Conservation (phyloP, 768 basidiomycete genomes). For the Filobasidium floriforme region DNA sequence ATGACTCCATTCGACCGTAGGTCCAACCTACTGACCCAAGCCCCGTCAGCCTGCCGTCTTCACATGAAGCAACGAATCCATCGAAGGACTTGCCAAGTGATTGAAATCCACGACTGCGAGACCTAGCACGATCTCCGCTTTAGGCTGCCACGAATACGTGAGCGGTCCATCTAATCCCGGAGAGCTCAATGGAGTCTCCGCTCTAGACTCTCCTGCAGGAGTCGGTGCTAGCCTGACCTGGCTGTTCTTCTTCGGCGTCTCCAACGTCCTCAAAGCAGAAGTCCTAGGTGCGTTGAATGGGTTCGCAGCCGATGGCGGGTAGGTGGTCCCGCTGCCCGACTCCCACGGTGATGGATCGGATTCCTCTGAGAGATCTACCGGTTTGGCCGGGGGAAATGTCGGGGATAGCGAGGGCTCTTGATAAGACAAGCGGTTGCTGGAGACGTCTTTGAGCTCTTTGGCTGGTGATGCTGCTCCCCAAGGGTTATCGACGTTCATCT, state of each 20-base stretch:
- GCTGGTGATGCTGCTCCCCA: neutral
- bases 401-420: neutral
- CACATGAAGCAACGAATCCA: neutral
- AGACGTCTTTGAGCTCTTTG: neutral
- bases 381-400: neutral
- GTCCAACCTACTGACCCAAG: slow-evolving; percentile 61
- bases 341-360: neutral
- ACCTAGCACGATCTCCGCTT: slow-evolving; percentile 63
- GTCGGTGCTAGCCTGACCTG: neutral
- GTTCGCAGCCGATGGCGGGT: neutral
- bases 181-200: neutral
- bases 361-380: neutral
- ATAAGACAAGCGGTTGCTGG: neutral
- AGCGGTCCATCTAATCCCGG: slow-evolving; percentile 4
- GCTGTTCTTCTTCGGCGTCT: slow-evolving; percentile 3
- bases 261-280: neutral
- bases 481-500: neutral
- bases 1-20: slow-evolving; percentile 63
- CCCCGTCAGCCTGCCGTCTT: neutral
- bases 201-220: neutral
- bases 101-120: slow-evolving; percentile 93
- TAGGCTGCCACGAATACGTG: slow-evolving; percentile 6
- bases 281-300: slow-evolving; percentile 2
- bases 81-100: slow-evolving; percentile 60
- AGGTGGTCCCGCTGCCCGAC: neutral